Base-by-base conservation (phyloP, 2,329 filamentous ascomycete genomes). In the Cladosporium colombiae region DNA sequence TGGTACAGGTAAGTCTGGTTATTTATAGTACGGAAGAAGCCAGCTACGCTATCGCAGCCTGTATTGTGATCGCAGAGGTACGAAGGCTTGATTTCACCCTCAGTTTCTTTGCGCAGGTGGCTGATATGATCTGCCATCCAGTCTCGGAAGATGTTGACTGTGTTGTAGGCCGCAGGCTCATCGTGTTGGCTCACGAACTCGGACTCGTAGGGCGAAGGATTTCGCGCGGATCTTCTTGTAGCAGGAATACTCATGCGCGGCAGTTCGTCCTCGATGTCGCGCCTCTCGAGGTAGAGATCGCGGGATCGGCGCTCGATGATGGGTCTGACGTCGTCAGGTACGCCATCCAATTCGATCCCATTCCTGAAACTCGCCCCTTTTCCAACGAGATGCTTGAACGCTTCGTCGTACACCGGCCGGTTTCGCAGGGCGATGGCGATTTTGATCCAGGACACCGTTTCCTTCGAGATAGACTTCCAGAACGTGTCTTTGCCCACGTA, bases 341-440 rank as follows among this genome's bases (percentile, higher is more conserved):
- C 25, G 23, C 23, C 35, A 37, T 21, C n/a, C n/a, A n/a, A n/a
- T n/a, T n/a, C n/a, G n/a, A n/a, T 23, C 35, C 67, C 8, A 18
- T 58, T 6, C 53, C 65, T 1, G 61, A 25, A 10, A 69, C 73
- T 58, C 2, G 77, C 75, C 25, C 73, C 70, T 0, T 69, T 66
- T 61, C 78, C 76, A 1, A 73, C 70, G 8, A 79, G 64, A 66
- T 81, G 77, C 21, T 78, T 73, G 1, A 78, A 69, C 16, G 75
- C 72, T 59, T 80, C 78, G 6, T 74, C 74, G 67, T 76, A 80
- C 14, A 80, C 73, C 1, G 65, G 58, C 1, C 62, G 58, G 59
- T 73, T 74, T 31, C 76, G 58, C 2, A 80, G 67, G 1, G 69
- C 50, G 1, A 75, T 61, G 0, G 72, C 70, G n/a, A 80, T 65